These are phyloP conservation scores for Neurospora pannonica DNA, from an alignment of 495 filamentous ascomycete genomes.

Conservation along the genomic window DNA sequence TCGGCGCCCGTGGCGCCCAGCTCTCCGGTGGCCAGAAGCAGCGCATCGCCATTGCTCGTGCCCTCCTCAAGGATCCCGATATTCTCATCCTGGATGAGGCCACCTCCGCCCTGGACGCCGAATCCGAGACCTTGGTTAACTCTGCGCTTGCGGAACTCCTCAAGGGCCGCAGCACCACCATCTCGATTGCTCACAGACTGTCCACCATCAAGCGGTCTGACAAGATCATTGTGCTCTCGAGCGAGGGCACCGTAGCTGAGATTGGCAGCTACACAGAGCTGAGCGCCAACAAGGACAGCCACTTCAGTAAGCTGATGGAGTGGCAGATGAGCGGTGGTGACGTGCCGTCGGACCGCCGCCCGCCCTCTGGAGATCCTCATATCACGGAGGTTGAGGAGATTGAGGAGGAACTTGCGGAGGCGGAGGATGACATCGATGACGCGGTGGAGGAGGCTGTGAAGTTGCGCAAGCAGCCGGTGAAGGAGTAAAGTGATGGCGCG, in stretches of 20 bases:
- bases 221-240: slow-evolving; percentile 77
- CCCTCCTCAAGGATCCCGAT: slow-evolving; percentile 90
- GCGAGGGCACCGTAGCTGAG: slow-evolving; percentile 82
- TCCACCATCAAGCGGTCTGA: slow-evolving; percentile 95
- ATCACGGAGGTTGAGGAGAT: slow-evolving; percentile 37
- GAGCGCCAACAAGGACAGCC: slow-evolving; percentile 58
- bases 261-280: slow-evolving; percentile 74
- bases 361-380: slow-evolving; percentile 15
- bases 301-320: slow-evolving; percentile 93
- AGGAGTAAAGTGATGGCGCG: slow-evolving; percentile 6
- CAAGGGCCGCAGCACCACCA: slow-evolving; percentile 81
- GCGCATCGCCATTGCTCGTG: slow-evolving; percentile 91
- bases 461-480: background rate
- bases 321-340: slow-evolving; percentile 95
- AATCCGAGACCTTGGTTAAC: slow-evolving; percentile 93
- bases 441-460: slow-evolving; percentile 5
- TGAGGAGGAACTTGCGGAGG: slow-evolving; percentile 32
- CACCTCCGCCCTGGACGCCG: slow-evolving; percentile 89
- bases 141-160: slow-evolving; percentile 73
- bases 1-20: slow-evolving; percentile 86
- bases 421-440: slow-evolving; percentile 27
- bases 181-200: slow-evolving; percentile 90
- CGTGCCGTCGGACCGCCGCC: slow-evolving; percentile 16
- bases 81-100: slow-evolving; percentile 95
- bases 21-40: slow-evolving; percentile 96